Evolutionary conservation across 192 early-diverging fungal species (phyloP), one percentile per base, ranked within the genome.

Genomic region (Backusella morwellensis): DNA sequence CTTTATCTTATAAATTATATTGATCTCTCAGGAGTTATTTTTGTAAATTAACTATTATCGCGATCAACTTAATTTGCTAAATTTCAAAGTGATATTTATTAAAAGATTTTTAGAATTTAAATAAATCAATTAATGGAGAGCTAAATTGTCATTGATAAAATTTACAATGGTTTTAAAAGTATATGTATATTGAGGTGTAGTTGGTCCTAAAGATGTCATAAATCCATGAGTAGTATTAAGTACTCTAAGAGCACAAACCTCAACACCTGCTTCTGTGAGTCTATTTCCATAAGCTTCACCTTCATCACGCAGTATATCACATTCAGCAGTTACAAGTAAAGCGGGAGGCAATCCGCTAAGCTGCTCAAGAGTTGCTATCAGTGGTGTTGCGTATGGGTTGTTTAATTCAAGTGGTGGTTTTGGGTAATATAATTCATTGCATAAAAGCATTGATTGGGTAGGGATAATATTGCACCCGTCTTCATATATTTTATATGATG

Each of bases 271-370:
- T 50, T 67, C 9, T 34, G 56, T 26, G 26, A 78, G 47, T 3
- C 42, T 72, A 17, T 35, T 11, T n/a, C 19, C 71, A 66, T 73
- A 78, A 0, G 56, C 69, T 23, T 78, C 77, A 50, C 77, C 77
- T 26, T 73, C 77, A 35, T 78, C 77, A 11, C 77, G 35, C 15
- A 78, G 59, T 5, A 73, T 40, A 67, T 78, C 77, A 34, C 54
- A 66, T 63, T 78, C 77, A 47, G 36, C 71, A 4, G 77, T 78
- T 9, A 78, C 42, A 19, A 78, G 44, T 8, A 78, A 67, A 29
- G 77, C 77, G 11, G 35, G 52, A 7, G 77, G 71, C 0, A 78
- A 21, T 1, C 72, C 77, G 21, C 23, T 73, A 19, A 78, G 59
- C 14, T 78, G 56, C 14, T 75, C 74, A 15, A 41, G 19, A 29